Base-by-base conservation (phyloP, 495 filamentous ascomycete genomes). In the Penicillium arizonense region DNA sequence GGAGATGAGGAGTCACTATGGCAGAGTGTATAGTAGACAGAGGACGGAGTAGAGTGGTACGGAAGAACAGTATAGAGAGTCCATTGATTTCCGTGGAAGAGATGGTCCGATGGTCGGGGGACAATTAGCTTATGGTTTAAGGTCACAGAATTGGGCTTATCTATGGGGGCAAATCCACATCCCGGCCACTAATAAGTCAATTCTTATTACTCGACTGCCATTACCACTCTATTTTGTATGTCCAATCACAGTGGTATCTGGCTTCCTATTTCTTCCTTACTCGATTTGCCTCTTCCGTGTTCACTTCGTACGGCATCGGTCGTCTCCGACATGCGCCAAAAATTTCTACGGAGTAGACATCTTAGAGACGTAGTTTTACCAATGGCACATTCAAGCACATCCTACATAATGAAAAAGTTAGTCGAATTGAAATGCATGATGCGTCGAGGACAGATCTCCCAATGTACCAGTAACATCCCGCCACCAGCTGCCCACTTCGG, bases 141-240 rank as follows among this genome's bases (percentile, higher is more conserved):
- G 61, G 71, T 74, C 71, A 74, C 69, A 72, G 62, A 59, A 55
- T 69, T 26, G 28, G 49, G 5, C 60, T 74, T 74, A 72, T 74
- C 68, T 69, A 37, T 56, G 23, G 44, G 44, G 42, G 61, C 58
- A 52, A 65, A 43, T 26, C 12, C 13, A 21, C 40, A 14, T 35
- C 28, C 44, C 12, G 13, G 21, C 20, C 13, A 18, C 37, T 6
- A 40, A 18, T 42, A 24, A 24, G 8, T 9, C 26, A 33, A 36
- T 47, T 47, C 9, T 36, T 23, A 47, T 47, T 47, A 47, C 45
- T 42, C 30, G 36, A 50, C 18, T 10, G 21, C 1, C 30, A 42
- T 49, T 13, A 50, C 48, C 43, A 26, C 30, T 43, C 20, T 24
- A 51, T 28, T 35, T 35, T 24, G 5, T 14, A 37, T 4, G 36